Percentiles rank a stretch among this genome's conserved stretches.
phyloP scores from a whole-genome alignment of 345 rosid genomes.

The Anastatica hierochuntica region DNA sequence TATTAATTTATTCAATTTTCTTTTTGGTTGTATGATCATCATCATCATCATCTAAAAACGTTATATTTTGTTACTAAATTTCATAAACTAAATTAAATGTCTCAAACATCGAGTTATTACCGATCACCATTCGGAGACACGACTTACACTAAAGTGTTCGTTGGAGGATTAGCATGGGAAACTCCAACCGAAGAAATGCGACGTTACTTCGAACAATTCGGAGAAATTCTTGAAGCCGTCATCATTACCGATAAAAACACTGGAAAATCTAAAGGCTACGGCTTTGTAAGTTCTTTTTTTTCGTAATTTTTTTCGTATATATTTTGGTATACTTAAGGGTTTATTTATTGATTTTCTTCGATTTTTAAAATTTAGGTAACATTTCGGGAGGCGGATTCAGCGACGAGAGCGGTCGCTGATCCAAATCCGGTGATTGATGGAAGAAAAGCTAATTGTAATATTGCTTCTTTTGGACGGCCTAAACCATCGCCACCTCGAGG shows the following conservation, averaged over 20 bases:
- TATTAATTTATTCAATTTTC: neutral
- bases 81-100: slow-evolving; percentile 2
- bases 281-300: slow-evolving; percentile 49
- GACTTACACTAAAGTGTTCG: slow-evolving; percentile 83
- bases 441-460: slow-evolving; percentile 85
- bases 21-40: neutral
- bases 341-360: neutral
- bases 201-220: slow-evolving; percentile 76
- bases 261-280: slow-evolving; percentile 93
- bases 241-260: slow-evolving; percentile 73
- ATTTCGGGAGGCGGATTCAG: slow-evolving; percentile 83
- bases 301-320: too few relatives aligned
- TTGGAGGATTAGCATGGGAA: slow-evolving; percentile 96
- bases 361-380: slow-evolving; percentile 42
- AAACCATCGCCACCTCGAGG: slow-evolving; percentile 88
- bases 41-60: neutral
- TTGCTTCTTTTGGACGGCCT: slow-evolving; percentile 82
- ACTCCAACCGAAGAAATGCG: slow-evolving; percentile 85
- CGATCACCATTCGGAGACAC: slow-evolving; percentile 95
- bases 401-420: slow-evolving; percentile 65
- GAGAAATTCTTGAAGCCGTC: slow-evolving; percentile 95
- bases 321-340: too few relatives aligned
- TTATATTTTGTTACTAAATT: neutral
- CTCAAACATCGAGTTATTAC: slow-evolving; percentile 33
- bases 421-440: slow-evolving; percentile 86